Conservation (phyloP, 2,329 filamentous ascomycete genomes). For the Drechslera avenae region DNA sequence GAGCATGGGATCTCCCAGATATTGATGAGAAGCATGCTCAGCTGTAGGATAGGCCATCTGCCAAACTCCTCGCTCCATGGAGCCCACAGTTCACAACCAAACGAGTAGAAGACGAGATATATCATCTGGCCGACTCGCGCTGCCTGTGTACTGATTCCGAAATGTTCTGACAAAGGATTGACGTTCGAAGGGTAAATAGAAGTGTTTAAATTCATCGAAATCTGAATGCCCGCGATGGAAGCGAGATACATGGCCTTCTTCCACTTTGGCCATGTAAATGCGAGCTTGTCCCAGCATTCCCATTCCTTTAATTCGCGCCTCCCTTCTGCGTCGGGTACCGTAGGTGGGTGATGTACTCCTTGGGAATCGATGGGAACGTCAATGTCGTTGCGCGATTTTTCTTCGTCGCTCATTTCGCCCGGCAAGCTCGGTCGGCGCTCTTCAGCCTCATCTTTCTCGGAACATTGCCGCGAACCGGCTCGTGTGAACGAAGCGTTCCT, state of each 20-base stretch:
- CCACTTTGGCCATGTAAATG: slow-evolving; percentile 52
- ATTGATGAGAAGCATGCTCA: slow-evolving; percentile 66
- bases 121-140: slow-evolving; percentile 33
- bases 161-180: slow-evolving; percentile 62
- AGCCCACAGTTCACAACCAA: slow-evolving; percentile 86
- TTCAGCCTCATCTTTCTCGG: slow-evolving; percentile 7
- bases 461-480: slow-evolving; percentile 2
- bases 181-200: slow-evolving; percentile 60
- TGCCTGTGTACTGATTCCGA: slow-evolving; percentile 48
- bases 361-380: slow-evolving; percentile 14
- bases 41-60: slow-evolving; percentile 59
- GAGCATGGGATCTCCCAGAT: slow-evolving; percentile 70
- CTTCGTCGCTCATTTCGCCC: slow-evolving; percentile 17
- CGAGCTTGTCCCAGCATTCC: slow-evolving; percentile 55
- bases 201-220: slow-evolving; percentile 63
- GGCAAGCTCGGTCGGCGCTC: slow-evolving; percentile 5
- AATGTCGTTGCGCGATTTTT: slow-evolving; percentile 10
- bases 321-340: slow-evolving; percentile 15
- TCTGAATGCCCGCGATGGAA: slow-evolving; percentile 60
- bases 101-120: slow-evolving; percentile 79
- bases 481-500: slow-evolving; percentile 12
- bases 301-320: slow-evolving; percentile 43
- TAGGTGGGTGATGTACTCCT: slow-evolving; percentile 15
- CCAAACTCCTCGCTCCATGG: slow-evolving; percentile 78
- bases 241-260: slow-evolving; percentile 59